A percentile compares a stretch with the other conserved stretches of the same genome.
Conservation (phyloP, 2,329 filamentous ascomycete genomes). For the Sporothrix globosa region DNA sequence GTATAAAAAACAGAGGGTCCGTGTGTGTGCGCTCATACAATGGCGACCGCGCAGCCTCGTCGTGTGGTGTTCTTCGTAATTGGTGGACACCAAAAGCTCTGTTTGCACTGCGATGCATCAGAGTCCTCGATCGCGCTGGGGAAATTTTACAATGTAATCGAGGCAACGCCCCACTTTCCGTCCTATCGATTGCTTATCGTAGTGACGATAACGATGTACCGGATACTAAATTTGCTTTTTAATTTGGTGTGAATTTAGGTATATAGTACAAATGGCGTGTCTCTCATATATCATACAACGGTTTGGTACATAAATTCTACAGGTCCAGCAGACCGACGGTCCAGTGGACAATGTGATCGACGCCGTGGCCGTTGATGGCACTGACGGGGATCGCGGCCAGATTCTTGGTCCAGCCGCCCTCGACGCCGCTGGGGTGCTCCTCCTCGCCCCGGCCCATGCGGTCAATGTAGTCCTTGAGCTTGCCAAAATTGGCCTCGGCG, state of each 20-base stretch:
- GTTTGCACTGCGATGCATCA: conserved; percentile 11
- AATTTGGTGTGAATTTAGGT: not conserved
- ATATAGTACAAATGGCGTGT: conserved; percentile 3
- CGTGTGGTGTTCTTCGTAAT: not conserved
- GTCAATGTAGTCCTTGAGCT: conserved; percentile 71
- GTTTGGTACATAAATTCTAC: conserved; percentile 17
- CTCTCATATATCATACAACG: conserved; percentile 29
- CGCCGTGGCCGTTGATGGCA: conserved; percentile 83
- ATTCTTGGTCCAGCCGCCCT: conserved; percentile 61
- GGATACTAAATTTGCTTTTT: not conserved
- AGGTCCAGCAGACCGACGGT: conserved; percentile 68
- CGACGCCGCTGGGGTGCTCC: conserved; percentile 72
- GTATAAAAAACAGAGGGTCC: not conserved
- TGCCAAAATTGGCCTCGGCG: conserved; percentile 76
- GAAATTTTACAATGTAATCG: conserved; percentile 24
- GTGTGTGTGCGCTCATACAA: not conserved
- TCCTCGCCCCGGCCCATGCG: conserved; percentile 63
- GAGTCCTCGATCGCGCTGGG: conserved; percentile 3
- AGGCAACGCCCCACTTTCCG: conserved; percentile 21
- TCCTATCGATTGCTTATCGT: conserved; percentile 12
- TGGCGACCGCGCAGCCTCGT: conserved; percentile 4
- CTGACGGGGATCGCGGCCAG: conserved; percentile 80
- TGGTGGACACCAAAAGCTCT: not conserved
- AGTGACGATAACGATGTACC: not conserved
- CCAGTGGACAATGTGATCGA: conserved; percentile 73